Base-by-base conservation (phyloP, 306 rosid genomes). In the Casuarina glauca region DNA sequence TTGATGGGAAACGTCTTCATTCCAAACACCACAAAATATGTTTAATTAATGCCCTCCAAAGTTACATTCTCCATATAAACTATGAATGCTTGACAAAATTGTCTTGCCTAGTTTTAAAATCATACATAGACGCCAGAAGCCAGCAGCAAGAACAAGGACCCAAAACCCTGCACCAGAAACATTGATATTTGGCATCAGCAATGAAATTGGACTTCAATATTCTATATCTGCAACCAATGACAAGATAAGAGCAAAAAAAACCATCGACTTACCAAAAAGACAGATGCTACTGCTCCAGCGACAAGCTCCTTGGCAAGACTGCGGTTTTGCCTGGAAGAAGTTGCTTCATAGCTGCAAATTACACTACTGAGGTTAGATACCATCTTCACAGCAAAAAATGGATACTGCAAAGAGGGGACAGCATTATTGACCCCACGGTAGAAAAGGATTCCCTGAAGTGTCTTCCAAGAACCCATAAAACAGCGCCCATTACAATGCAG, bases 51-150 rank as follows among this genome's bases (percentile, higher is more conserved):
- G 57, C 39, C 42, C 79, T 72, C 76, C 74, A 64, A 53, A 51
- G 53, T 64, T 68, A 50, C 42, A 85, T 26, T 55, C 77, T 74
- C 76, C 82, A 79, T 73, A 49, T 79, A 83, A 76, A 70, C 82
- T 69, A 35, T 80, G 78, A 76, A 54, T 74, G 82, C 84, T 78
- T 41, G 81, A 84, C 85, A 88, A 86, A 88, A 73, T 70, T 83
- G 64, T 51, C 36, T 50, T 54, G 50, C 67, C 64, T 49, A 19
- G 45, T 77, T 46, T 73, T 73, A 75, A 80, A 66, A 66, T 84
- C 75, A 96, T 84, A 96, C 99, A 82, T 90, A 96, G 81, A 96
- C 96, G 54, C 98, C 99, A 6, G 90, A 82, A 54, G 99, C 93
- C 78, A 96, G 89, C 81, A 96, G 89, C 85, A 96, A 88, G 88